These are phyloP conservation scores for Herpotrichia juniperi DNA, from an alignment of 2,329 filamentous ascomycete species.

Conservation along the genomic window DNA sequence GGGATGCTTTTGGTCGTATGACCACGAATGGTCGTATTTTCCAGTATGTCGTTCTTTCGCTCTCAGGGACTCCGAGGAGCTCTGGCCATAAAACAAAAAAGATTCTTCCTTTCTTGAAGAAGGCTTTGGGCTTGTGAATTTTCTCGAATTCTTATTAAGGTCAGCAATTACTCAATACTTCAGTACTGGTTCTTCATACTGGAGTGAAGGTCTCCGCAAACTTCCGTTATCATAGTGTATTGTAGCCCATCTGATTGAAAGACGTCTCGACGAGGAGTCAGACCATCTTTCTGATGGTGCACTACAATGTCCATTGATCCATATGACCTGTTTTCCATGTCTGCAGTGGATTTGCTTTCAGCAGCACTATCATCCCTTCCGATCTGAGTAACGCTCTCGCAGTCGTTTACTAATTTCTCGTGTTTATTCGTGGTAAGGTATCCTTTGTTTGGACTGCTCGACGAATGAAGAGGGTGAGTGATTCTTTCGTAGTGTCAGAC, in stretches of 20 bases:
- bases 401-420: neutral
- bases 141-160: slow-evolving; percentile 3
- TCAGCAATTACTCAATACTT: neutral
- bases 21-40: slow-evolving; percentile 11
- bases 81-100: slow-evolving; percentile 14
- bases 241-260: neutral
- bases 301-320: neutral
- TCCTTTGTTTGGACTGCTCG: neutral
- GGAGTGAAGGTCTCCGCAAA: neutral
- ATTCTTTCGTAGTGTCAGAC: neutral
- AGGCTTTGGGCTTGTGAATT: slow-evolving; percentile 9
- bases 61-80: neutral
- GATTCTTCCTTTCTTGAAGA: slow-evolving; percentile 17
- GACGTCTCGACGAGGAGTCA: neutral
- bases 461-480: neutral
- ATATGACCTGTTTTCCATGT: neutral
- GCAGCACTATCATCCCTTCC: neutral
- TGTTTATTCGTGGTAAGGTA: neutral
- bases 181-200: neutral
- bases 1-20: slow-evolving; percentile 1
- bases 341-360: neutral
- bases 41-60: neutral
- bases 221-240: slow-evolving; percentile 3
- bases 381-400: neutral
- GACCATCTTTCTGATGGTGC: neutral